Base-by-base conservation (phyloP, 352 stramenopile species). In the Lagenidium giganteum region DNA sequence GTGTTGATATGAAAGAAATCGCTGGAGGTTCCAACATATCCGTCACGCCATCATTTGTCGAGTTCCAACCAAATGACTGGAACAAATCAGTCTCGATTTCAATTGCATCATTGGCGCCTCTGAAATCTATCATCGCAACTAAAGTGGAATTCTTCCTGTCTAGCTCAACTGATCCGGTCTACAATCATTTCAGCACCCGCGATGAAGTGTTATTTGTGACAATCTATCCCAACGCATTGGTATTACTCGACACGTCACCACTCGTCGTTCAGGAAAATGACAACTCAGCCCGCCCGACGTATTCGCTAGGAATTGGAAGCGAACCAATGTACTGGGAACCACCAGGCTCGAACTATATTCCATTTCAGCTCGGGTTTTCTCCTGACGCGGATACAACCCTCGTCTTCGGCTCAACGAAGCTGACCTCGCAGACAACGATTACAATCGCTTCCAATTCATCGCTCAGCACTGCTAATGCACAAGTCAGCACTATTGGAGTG, bases 271-370 rank as follows among this genome's bases (percentile, higher is more conserved):
- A 46, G 26, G 73, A 86, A 56, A 74, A 75, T 47, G 61, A 59
- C 11, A 20, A 42, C 1, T 20, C 27, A 3, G 36, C 13, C 4
- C 33, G 36, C 28, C 40, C 52, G 1, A 20, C 57, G 2, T 87
- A 89, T 39, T 40, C 53, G 2, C 4, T 87, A 17, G 27, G 38
- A 5, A 39, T 87, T 16, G 56, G 49, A 8, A 75, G 65, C 20
- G 73, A 86, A 37, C 76, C 73, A 0, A 78, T 87, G 56, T 51
- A 89, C 24, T 89, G 76, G 76, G 70, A 89, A 13, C 64, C 67
- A 0, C 6, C 33, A 21, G 54, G 29, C 33, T 42, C 18, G 2
- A 30, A 38, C 13, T 87, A 83, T 29, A 33, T 48, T 2, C 67
- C 70, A 13, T 60, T 66, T 26, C 43, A 75, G n/a, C 8, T 77